A percentile compares a stretch with the other conserved stretches of the same genome.
Conservation (phyloP, 2,329 filamentous ascomycete species). For the Pseudodiploospora longispora region DNA sequence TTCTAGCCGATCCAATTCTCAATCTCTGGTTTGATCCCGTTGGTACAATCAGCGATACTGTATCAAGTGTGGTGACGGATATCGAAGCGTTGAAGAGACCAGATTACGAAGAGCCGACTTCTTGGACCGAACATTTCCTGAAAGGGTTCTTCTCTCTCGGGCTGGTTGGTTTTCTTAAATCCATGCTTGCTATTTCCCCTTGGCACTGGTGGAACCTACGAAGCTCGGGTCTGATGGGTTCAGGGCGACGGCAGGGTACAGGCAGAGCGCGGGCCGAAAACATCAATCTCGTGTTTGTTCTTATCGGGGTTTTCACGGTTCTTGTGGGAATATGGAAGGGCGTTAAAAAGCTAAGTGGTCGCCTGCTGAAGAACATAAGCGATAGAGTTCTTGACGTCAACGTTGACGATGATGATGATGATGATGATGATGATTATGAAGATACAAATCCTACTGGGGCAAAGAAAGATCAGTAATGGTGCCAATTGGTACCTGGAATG, state of each 20-base stretch:
- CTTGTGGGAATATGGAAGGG: slow-evolving; percentile 78
- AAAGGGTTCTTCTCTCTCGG: slow-evolving; percentile 90
- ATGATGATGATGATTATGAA: slow-evolving; percentile 38
- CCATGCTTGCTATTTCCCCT: slow-evolving; percentile 63
- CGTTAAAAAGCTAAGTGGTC: slow-evolving; percentile 64
- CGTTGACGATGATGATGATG: slow-evolving; percentile 47
- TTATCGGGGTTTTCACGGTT: slow-evolving; percentile 74
- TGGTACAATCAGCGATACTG: slow-evolving; percentile 48
- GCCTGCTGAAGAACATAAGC: slow-evolving; percentile 66
- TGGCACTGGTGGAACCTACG: slow-evolving; percentile 73
- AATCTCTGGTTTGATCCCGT: slow-evolving; percentile 78
- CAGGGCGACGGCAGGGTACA: slow-evolving; percentile 47
- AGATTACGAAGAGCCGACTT: slow-evolving; percentile 41
- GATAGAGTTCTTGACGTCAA: slow-evolving; percentile 80
- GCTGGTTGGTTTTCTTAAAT: slow-evolving; percentile 76
- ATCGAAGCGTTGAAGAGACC: slow-evolving; percentile 26
- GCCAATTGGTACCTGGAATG: slow-evolving; percentile 6
- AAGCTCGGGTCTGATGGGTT: slow-evolving; percentile 46
- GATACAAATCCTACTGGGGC: slow-evolving; percentile 6
- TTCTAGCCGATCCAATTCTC: slow-evolving; percentile 87
- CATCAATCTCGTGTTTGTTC: slow-evolving; percentile 69
- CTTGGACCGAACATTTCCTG: slow-evolving; percentile 76
- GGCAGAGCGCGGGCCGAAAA: slow-evolving; percentile 72
- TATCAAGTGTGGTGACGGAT: slow-evolving; percentile 37
- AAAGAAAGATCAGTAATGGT: slow-evolving; percentile 22